These are phyloP conservation scores for Lichtheimia corymbifera DNA, from an alignment of 371 early-diverging fungal genomes.

Conservation along the genomic window DNA sequence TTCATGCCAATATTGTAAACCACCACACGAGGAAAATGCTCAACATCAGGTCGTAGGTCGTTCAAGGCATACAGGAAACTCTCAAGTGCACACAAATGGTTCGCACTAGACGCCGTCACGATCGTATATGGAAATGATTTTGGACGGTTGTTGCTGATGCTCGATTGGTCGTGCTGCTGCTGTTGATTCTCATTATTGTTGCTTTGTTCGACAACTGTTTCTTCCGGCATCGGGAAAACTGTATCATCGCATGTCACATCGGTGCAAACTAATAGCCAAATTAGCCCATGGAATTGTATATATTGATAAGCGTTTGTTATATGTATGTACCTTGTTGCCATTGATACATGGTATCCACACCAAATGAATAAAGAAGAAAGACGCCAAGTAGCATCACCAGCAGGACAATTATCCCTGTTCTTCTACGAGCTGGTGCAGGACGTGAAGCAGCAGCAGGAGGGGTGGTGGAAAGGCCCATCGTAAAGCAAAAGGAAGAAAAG, in stretches of 20 bases:
- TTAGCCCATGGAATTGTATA: not conserved
- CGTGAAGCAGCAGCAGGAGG: too few species aligned
- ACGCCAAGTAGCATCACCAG: not conserved
- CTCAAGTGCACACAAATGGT: conserved; percentile 64
- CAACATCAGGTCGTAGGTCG: conserved; percentile 34
- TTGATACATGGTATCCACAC: conserved; percentile 1
- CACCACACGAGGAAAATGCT: conserved; percentile 41
- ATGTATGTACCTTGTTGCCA: not conserved
- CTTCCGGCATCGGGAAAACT: not conserved
- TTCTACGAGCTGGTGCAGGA: too few species aligned
- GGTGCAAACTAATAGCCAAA: not conserved
- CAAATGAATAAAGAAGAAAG: not conserved
- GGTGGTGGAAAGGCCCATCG: too few species aligned
- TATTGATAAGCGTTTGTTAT: not conserved
- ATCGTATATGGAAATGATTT: conserved; percentile 49
- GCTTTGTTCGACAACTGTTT: not conserved
- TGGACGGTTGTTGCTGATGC: not conserved
- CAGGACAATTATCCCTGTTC: not conserved
- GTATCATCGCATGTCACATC: conserved; percentile 1
- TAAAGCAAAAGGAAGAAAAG: too few species aligned
- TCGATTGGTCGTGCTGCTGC: not conserved
- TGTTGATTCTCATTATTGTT: not conserved
- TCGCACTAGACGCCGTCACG: conserved; percentile 61
- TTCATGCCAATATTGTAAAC: conserved; percentile 56
- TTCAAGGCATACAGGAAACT: conserved; percentile 55